Percentiles rank a stretch among this genome's conserved stretches.
Conservation (phyloP, 2,329 filamentous ascomycete genomes). For the Aspergillus japonicus region DNA sequence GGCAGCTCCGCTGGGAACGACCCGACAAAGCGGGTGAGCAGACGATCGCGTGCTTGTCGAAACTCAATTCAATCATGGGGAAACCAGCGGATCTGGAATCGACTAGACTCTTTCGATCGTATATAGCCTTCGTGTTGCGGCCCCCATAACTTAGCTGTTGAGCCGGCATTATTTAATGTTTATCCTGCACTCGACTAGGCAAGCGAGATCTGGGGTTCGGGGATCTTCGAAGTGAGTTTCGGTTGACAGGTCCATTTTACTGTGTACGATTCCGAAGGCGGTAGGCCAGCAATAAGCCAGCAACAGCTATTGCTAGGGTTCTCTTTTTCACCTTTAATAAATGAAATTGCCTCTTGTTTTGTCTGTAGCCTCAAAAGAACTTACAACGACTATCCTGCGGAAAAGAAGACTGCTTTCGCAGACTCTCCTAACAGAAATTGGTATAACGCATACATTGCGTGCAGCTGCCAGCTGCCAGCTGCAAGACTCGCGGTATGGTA, state of each 20-base stretch:
- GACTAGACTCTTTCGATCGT: not conserved
- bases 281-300: not conserved
- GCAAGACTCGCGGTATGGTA: not conserved
- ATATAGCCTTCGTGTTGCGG: not conserved
- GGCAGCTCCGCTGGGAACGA: not conserved
- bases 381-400: not conserved
- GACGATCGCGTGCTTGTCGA: constrained; percentile 32
- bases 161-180: not conserved
- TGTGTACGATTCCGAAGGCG: not conserved
- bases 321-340: not conserved
- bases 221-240: constrained; percentile 1
- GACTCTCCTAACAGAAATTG: not conserved
- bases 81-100: constrained; percentile 2
- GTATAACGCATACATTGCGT: not conserved
- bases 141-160: not conserved
- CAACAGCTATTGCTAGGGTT: not conserved
- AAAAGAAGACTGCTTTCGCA: not conserved
- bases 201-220: not conserved
- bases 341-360: too few species aligned
- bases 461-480: not conserved
- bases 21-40: constrained; percentile 32
- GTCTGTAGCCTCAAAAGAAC: not conserved
- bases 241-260: not conserved
- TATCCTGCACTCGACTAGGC: not conserved
- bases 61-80: constrained; percentile 31